Conservation (phyloP, 177 flowering plant genomes). For the Vitis hybrid region DNA sequence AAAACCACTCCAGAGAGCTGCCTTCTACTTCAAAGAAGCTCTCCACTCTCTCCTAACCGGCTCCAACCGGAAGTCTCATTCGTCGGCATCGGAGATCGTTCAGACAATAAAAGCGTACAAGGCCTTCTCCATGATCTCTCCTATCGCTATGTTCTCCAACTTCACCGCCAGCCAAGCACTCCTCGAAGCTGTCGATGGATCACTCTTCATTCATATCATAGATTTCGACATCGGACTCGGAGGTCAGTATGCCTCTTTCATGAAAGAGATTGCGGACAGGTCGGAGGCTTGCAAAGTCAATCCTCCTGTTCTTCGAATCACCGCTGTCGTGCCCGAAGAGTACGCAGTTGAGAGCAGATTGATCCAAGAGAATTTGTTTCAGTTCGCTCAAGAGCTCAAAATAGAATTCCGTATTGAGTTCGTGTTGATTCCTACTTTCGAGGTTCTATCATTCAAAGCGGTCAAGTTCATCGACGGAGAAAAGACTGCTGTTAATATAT, state of each 20-base stretch:
- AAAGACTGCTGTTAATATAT: slow-evolving; percentile 48
- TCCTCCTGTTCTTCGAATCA: slow-evolving; percentile 50
- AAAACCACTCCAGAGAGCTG: slow-evolving; percentile 78
- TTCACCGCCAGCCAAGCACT: slow-evolving; percentile 85
- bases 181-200: slow-evolving; percentile 65
- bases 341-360: slow-evolving; percentile 53
- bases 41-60: slow-evolving; percentile 53
- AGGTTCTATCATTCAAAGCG: slow-evolving; percentile 47
- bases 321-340: slow-evolving; percentile 69
- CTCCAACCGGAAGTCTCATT: slow-evolving; percentile 26
- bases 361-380: slow-evolving; percentile 56
- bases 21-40: slow-evolving; percentile 86
- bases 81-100: slow-evolving; percentile 50
- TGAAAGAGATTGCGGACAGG: slow-evolving; percentile 65
- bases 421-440: slow-evolving; percentile 45
- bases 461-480: slow-evolving; percentile 65
- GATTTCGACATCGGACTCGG: slow-evolving; percentile 94
- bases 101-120: slow-evolving; percentile 67
- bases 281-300: slow-evolving; percentile 20
- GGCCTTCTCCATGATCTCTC: slow-evolving; percentile 65
- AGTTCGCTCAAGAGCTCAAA: slow-evolving; percentile 69
- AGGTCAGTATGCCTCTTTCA: slow-evolving; percentile 81
- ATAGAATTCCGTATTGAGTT: slow-evolving; percentile 65
- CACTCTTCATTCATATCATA: slow-evolving; percentile 53
- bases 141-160: slow-evolving; percentile 73